Conservation (phyloP, 345 rosid species). For the Camelina laxa region DNA sequence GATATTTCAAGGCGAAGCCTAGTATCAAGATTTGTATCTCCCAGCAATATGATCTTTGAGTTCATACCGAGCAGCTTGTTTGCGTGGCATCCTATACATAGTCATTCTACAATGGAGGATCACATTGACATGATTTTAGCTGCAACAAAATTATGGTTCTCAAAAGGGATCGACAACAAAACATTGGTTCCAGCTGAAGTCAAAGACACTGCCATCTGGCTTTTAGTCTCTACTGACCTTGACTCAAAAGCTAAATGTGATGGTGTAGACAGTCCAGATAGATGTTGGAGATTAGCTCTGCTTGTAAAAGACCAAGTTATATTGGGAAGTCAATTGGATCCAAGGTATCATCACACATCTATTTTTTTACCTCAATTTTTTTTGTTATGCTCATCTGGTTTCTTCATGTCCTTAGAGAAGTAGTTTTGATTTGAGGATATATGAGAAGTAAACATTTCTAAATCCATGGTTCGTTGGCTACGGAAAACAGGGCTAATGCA, state of each 20-base stretch:
- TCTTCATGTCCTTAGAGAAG: slow-evolving; percentile 1
- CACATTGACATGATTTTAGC: slow-evolving; percentile 52
- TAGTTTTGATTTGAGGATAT: background rate
- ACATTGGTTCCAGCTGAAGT: slow-evolving; percentile 51
- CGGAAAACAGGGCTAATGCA: slow-evolving; percentile 62
- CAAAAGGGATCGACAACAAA: slow-evolving; percentile 46
- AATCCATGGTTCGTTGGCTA: background rate
- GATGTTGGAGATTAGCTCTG: slow-evolving; percentile 77
- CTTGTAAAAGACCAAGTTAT: slow-evolving; percentile 63
- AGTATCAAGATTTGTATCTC: slow-evolving; percentile 65
- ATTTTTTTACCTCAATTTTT: slow-evolving; percentile 2
- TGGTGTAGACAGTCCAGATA: slow-evolving; percentile 45
- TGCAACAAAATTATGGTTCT: slow-evolving; percentile 55
- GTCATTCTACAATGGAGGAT: slow-evolving; percentile 47
- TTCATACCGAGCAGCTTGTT: slow-evolving; percentile 67
- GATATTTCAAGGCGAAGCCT: slow-evolving; percentile 61
- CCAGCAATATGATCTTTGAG: slow-evolving; percentile 52
- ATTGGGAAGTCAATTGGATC: slow-evolving; percentile 65
- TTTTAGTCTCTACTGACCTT: slow-evolving; percentile 59
- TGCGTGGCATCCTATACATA: slow-evolving; percentile 55
- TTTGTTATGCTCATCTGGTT: slow-evolving; percentile 3
- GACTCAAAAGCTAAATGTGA: slow-evolving; percentile 48
- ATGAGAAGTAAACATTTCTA: slow-evolving; percentile 7
- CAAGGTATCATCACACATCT: slow-evolving; percentile 56
- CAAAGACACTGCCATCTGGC: slow-evolving; percentile 72